A percentile compares a stretch with the other conserved stretches of the same genome.
Conservation (phyloP, 225 moss, liverwort and hornwort species). For the Antitrichia curtipendula region DNA sequence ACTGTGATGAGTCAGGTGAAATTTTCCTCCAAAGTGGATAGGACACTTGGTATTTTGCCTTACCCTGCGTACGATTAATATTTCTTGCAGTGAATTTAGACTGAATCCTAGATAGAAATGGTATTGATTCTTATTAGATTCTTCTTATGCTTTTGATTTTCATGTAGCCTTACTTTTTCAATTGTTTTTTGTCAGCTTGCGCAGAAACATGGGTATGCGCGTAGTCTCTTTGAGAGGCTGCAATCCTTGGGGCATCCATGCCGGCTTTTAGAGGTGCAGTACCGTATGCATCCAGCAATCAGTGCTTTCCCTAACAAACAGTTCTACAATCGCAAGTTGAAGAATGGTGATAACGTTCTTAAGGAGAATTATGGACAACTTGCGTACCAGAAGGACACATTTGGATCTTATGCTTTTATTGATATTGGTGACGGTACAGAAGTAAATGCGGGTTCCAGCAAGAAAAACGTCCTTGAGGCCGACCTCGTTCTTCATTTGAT, state of each 20-base stretch:
- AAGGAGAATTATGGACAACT: slow-evolving; percentile 15
- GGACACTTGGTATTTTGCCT: neutral
- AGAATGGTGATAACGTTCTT: slow-evolving; percentile 43
- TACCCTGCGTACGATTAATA: neutral
- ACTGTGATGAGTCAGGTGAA: slow-evolving; percentile 54
- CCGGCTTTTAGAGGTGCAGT: slow-evolving; percentile 39
- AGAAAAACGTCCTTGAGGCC: slow-evolving; percentile 42
- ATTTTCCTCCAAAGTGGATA: neutral
- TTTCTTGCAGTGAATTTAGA: neutral
- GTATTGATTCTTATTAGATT: neutral
- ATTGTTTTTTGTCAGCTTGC: slow-evolving; percentile 20
- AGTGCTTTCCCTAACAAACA: slow-evolving; percentile 45
- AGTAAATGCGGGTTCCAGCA: slow-evolving; percentile 39
- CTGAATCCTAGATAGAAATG: neutral
- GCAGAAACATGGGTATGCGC: slow-evolving; percentile 39
- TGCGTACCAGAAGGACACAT: slow-evolving; percentile 19
- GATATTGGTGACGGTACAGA: slow-evolving; percentile 32
- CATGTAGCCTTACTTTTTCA: neutral
- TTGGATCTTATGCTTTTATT: slow-evolving; percentile 48
- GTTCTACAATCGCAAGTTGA: slow-evolving; percentile 43
- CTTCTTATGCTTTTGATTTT: neutral
- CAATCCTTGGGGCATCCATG: slow-evolving; percentile 39
- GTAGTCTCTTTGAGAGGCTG: slow-evolving; percentile 55
- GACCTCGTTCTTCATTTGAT: slow-evolving; percentile 52
- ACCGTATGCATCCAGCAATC: slow-evolving; percentile 59